These are phyloP conservation scores for Viola pubescens DNA, from an alignment of 441 rosid genomes.

Conservation along the genomic window DNA sequence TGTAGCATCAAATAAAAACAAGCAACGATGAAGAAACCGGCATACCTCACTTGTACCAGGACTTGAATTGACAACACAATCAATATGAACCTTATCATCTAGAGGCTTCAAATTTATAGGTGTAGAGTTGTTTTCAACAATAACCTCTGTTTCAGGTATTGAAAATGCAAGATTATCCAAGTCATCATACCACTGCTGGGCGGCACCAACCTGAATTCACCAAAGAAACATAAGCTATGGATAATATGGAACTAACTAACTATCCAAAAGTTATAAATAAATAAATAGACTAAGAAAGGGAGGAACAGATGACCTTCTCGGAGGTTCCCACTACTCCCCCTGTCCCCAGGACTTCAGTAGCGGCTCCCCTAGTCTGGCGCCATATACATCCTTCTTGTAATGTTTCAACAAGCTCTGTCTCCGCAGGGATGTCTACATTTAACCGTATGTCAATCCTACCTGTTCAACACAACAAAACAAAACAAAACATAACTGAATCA, in stretches of 20 bases:
- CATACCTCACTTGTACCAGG: slow-evolving; percentile 90
- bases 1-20: not conserved
- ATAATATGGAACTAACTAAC: not conserved
- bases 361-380: slow-evolving; percentile 86
- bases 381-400: slow-evolving; percentile 72
- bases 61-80: slow-evolving; percentile 61
- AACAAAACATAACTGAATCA: not conserved
- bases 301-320: slow-evolving; percentile 44
- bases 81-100: slow-evolving; percentile 41
- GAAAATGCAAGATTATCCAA: slow-evolving; percentile 72
- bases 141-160: slow-evolving; percentile 35
- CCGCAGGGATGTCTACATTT: slow-evolving; percentile 55
- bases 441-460: slow-evolving; percentile 62
- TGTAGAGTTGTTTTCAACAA: slow-evolving; percentile 34
- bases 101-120: slow-evolving; percentile 23
- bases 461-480: slow-evolving; percentile 23
- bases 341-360: slow-evolving; percentile 36
- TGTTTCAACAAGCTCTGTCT: slow-evolving; percentile 67
- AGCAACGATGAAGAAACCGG: not conserved
- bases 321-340: slow-evolving; percentile 38
- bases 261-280: slow-evolving; percentile 6
- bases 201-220: slow-evolving; percentile 61
- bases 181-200: slow-evolving; percentile 89
- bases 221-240: slow-evolving; percentile 4
- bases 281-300: not conserved